These are phyloP conservation scores for Gossypium australe DNA, from an alignment of 345 rosid genomes.

Conservation along the genomic window DNA sequence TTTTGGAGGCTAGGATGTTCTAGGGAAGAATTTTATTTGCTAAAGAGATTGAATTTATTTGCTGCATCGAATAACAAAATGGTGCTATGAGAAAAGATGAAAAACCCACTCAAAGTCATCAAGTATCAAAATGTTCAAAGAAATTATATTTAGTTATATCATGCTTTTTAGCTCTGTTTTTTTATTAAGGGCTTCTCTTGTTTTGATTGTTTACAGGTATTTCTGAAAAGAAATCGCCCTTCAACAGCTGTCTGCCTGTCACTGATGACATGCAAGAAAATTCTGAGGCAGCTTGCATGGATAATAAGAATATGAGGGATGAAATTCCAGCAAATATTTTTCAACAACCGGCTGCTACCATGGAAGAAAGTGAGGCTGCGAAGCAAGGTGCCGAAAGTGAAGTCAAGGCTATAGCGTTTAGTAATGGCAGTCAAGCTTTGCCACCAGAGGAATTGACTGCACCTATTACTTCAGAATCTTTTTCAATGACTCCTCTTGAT, in stretches of 20 bases:
- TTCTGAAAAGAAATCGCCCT: background rate
- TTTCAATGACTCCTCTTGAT: background rate
- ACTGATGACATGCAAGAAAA: background rate
- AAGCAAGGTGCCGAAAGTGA: background rate
- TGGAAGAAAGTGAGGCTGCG: background rate
- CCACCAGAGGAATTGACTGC: slow-evolving; percentile 8
- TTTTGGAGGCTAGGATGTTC: background rate
- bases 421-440: background rate
- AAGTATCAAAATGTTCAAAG: background rate
- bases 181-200: background rate
- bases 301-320: background rate
- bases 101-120: background rate
- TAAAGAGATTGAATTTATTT: background rate
- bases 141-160: background rate
- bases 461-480: background rate
- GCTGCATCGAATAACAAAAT: background rate
- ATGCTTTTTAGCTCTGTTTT: background rate
- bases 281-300: background rate
- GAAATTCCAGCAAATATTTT: slow-evolving; percentile 2
- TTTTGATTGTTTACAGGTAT: background rate
- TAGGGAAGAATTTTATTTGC: background rate
- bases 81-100: background rate
- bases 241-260: background rate
- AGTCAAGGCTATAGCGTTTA: background rate
- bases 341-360: background rate